phyloP scores from a whole-genome alignment of 257 asterid species.

The Fraxinus cuspidata region DNA sequence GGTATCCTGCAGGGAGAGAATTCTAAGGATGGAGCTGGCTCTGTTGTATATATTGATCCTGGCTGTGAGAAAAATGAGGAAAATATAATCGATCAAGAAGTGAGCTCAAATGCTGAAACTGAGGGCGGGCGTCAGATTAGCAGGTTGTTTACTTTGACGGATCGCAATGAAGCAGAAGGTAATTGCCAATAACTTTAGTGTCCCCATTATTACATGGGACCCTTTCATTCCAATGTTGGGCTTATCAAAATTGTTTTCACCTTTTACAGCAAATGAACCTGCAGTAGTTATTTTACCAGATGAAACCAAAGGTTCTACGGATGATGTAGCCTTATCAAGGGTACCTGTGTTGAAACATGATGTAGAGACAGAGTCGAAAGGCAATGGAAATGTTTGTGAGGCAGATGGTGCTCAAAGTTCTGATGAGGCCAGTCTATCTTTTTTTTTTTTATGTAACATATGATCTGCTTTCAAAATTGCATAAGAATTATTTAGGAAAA shows the following conservation, averaged over 20 bases:
- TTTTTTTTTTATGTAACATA: neutral
- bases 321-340: neutral
- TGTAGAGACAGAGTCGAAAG: slow-evolving; percentile 10
- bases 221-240: neutral
- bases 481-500: neutral
- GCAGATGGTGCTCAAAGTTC: neutral
- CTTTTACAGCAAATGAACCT: slow-evolving; percentile 14
- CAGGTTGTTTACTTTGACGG: neutral
- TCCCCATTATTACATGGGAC: neutral
- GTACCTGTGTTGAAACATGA: slow-evolving; percentile 20
- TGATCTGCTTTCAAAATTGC: neutral
- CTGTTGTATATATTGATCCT: neutral
- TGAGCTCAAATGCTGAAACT: neutral
- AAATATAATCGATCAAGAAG: neutral
- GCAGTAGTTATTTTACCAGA: neutral
- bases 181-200: neutral
- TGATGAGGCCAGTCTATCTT: slow-evolving; percentile 22
- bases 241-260: neutral
- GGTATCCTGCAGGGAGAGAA: neutral
- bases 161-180: neutral
- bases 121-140: neutral
- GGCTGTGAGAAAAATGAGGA: neutral
- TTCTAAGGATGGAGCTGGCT: neutral
- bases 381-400: neutral
- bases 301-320: neutral